Evolutionary conservation across 495 filamentous ascomycete genomes (phyloP).

Genomic region (Terfezia claveryi): DNA sequence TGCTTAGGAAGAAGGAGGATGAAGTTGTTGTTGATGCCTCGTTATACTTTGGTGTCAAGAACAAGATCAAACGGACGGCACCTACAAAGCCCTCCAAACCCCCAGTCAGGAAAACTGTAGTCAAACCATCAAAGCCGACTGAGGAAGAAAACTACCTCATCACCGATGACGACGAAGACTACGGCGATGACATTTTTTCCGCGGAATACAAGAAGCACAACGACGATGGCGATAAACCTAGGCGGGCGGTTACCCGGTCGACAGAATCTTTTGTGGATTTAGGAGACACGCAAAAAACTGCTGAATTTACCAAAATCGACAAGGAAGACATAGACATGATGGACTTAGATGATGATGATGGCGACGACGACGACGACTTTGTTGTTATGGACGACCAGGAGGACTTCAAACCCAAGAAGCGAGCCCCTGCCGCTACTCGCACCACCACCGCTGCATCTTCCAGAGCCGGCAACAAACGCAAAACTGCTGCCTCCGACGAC

Average conservation of each 20-base stretch:
- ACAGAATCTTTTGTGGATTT: constrained; percentile 2
- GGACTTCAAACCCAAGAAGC: constrained; percentile 6
- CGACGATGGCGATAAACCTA: constrained; percentile 12
- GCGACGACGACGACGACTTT: background rate
- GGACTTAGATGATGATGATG: background rate
- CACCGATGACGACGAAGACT: constrained; percentile 14
- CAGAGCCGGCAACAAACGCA: constrained; percentile 27
- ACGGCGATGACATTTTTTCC: constrained; percentile 17
- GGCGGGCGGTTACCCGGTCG: background rate
- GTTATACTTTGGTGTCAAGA: constrained; percentile 15
- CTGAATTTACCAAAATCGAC: too few relatives aligned
- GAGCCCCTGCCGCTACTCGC: constrained; percentile 15
- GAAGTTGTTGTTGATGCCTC: constrained; percentile 11
- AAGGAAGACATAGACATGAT: background rate
- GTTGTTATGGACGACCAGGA: constrained; percentile 3
- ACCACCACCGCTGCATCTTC: constrained; percentile 17
- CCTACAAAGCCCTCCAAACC: constrained; percentile 7
- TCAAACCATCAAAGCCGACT: constrained; percentile 3
- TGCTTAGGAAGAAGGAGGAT: constrained; percentile 1
- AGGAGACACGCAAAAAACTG: too few relatives aligned
- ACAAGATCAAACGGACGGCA: constrained; percentile 14
- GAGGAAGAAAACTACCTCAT: constrained; percentile 8
- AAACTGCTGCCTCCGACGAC: constrained; percentile 22
- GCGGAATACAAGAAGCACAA: constrained; percentile 14
- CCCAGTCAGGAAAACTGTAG: constrained; percentile 4